Percentiles rank a stretch among this genome's conserved stretches.
Conservation (phyloP, 2,329 filamentous ascomycete species). For the Aspergillus spinulosporus region DNA sequence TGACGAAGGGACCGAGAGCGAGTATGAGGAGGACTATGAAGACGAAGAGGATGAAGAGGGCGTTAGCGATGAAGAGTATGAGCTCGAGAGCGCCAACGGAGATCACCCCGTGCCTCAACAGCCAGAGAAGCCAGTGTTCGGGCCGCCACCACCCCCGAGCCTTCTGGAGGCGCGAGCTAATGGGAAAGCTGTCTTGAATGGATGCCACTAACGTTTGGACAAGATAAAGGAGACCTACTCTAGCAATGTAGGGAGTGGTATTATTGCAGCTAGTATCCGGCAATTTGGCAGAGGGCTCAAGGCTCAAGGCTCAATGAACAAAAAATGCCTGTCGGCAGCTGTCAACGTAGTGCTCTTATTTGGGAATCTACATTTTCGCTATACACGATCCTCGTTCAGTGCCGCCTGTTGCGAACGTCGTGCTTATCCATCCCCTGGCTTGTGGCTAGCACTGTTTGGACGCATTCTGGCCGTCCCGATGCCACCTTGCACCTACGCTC, state of each 20-base stretch:
- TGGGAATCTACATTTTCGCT: slow-evolving; percentile 14
- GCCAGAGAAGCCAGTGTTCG: slow-evolving; percentile 47
- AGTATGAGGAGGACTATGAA: slow-evolving; percentile 62
- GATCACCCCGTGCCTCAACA: slow-evolving; percentile 27
- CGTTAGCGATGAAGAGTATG: slow-evolving; percentile 59
- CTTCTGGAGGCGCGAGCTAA: slow-evolving; percentile 49
- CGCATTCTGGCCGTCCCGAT: too few relatives aligned
- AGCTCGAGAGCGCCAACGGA: slow-evolving; percentile 40
- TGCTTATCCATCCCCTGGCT: neutral
- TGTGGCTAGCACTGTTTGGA: too few relatives aligned
- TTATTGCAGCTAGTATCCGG: neutral
- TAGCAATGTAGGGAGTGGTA: neutral
- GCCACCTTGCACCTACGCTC: neutral
- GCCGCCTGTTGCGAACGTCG: neutral
- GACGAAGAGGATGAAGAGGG: slow-evolving; percentile 66
- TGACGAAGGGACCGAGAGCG: slow-evolving; percentile 40
- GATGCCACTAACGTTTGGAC: slow-evolving; percentile 31
- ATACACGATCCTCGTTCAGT: slow-evolving; percentile 10
- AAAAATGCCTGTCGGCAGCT: slow-evolving; percentile 7
- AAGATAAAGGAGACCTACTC: neutral
- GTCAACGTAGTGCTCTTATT: slow-evolving; percentile 12
- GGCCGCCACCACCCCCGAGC: slow-evolving; percentile 54
- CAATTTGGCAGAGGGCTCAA: neutral
- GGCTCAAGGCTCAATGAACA: neutral
- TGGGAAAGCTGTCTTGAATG: slow-evolving; percentile 47